Evolutionary conservation across 148 eudicot genomes (phyloP).

Genomic region (Amaranthus palmeri): DNA sequence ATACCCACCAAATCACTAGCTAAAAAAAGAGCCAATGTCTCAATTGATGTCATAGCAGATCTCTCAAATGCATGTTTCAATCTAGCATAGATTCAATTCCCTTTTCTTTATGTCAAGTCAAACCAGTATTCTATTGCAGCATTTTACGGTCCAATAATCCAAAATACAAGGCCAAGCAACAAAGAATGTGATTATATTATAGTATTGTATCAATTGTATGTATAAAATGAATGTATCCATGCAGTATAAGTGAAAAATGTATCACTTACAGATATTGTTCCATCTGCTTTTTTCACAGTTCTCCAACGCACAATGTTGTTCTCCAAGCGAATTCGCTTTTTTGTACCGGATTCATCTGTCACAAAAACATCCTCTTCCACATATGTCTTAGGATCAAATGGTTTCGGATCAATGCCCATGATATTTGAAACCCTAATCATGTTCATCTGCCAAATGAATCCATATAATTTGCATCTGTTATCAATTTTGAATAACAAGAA

Average conservation of each 20-base stretch:
- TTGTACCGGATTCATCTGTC: constrained; percentile 94
- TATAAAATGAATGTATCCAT: background rate
- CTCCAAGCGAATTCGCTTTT: constrained; percentile 79
- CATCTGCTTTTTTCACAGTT: constrained; percentile 64
- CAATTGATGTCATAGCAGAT: too few relatives aligned
- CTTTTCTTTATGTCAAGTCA: too few relatives aligned
- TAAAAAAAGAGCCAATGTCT: too few relatives aligned
- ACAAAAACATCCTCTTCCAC: constrained; percentile 83
- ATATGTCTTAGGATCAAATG: constrained; percentile 90
- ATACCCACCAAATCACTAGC: too few relatives aligned
- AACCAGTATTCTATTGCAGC: too few relatives aligned
- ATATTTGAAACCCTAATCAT: constrained; percentile 92
- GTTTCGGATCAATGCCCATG: constrained; percentile 91
- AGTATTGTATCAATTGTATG: background rate
- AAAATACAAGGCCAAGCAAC: too few relatives aligned
- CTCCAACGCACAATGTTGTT: constrained; percentile 98
- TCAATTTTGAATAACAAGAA: background rate
- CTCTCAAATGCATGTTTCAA: too few relatives aligned
- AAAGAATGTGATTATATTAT: background rate
- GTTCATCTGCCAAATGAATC: constrained; percentile 65
- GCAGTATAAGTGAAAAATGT: background rate
- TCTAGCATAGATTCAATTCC: too few relatives aligned
- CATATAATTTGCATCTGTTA: background rate
- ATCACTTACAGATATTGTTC: constrained; percentile 67
- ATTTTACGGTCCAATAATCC: too few relatives aligned